Base-by-base conservation (phyloP, 2,329 filamentous ascomycete genomes). In the Fusarium sulawesiense region DNA sequence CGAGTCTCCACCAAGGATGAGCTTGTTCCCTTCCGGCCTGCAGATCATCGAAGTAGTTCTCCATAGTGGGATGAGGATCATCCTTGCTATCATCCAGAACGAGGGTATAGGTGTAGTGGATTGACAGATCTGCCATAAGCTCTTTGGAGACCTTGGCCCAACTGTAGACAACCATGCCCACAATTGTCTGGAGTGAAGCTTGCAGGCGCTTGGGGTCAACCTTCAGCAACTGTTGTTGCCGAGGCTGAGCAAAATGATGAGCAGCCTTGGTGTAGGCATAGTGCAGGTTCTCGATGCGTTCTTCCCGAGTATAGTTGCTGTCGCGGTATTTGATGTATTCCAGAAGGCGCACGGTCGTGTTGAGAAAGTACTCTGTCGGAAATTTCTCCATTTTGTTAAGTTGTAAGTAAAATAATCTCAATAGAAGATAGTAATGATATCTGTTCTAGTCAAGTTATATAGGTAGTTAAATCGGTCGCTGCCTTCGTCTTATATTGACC, bases 51-150 rank as follows among this genome's bases (percentile, higher is more conserved):
- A 50, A 50, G n/a, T 50, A 50, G 6, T 34, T 50, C 16, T 34
- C 6, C 47, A 50, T 50, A 12, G 47, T 14, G 5, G 47, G 47
- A 14, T 50, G 23, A 1, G 47, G 47, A 6, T 50, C 47, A 10
- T 50, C 47, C 7, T n/a, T 34, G 47, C 47, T 50, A 4, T 50
- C 47, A n/a, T 50, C 47, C 30, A 50, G 29, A n/a, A 50, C 47
- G 0, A 50, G 47, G 9, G 47, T 50, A 18, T 50, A 50, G 10
- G 47, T 50, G 47, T 50, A 50, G 10, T 50, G 47, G 2, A 50
- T 50, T 10, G 47, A 50, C 5, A 50, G 21, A 50, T 50, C 47
- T 18, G 47, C 47, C 47, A 50, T 50, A 6, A 30, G 34, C 18
- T 50, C 47, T 37, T 50, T 50, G 11, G 47, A 50, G 0, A 50